A percentile compares a stretch with the other conserved stretches of the same genome.
Evolutionary conservation across 495 filamentous ascomycete species (phyloP).

Genomic region (Neurospora cerealis): DNA sequence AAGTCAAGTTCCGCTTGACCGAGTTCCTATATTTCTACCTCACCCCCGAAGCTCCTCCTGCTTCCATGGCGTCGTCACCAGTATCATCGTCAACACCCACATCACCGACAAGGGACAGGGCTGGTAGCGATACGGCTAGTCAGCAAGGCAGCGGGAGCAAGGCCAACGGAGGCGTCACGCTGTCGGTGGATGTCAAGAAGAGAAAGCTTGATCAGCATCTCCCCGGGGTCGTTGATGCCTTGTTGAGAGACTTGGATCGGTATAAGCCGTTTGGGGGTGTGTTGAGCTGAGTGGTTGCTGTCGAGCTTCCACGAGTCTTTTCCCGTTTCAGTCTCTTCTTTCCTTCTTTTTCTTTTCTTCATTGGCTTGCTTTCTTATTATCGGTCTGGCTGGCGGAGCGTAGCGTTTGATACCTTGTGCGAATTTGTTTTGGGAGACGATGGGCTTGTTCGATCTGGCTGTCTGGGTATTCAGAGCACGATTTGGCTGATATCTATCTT

Average conservation of each 20-base stretch:
- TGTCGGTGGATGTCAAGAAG: conserved; percentile 83
- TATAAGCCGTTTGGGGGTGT: conserved; percentile 57
- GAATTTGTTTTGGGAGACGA: neutral
- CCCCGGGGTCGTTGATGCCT: conserved; percentile 72
- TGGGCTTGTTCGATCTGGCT: neutral
- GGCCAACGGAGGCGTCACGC: conserved; percentile 31
- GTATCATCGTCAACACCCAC: conserved; percentile 15
- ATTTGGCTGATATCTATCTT: neutral
- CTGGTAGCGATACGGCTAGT: conserved; percentile 18
- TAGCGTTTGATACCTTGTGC: neutral
- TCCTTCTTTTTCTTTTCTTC: neutral
- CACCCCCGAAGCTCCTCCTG: conserved; percentile 74
- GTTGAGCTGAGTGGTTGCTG: conserved; percentile 19
- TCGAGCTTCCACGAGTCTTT: neutral
- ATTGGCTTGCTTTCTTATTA: conserved; percentile 5
- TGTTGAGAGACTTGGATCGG: conserved; percentile 83
- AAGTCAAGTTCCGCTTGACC: conserved; percentile 85
- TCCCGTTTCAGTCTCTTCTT: neutral
- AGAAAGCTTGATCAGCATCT: conserved; percentile 68
- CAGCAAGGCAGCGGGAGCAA: conserved; percentile 6
- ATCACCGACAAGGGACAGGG: conserved; percentile 29
- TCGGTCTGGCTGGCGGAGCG: neutral
- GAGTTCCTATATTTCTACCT: conserved; percentile 98
- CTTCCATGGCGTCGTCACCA: conserved; percentile 26
- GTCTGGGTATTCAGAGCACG: neutral